phyloP scores from a whole-genome alignment of 73 alveolate genomes.

The Paramecium caudatum region DNA sequence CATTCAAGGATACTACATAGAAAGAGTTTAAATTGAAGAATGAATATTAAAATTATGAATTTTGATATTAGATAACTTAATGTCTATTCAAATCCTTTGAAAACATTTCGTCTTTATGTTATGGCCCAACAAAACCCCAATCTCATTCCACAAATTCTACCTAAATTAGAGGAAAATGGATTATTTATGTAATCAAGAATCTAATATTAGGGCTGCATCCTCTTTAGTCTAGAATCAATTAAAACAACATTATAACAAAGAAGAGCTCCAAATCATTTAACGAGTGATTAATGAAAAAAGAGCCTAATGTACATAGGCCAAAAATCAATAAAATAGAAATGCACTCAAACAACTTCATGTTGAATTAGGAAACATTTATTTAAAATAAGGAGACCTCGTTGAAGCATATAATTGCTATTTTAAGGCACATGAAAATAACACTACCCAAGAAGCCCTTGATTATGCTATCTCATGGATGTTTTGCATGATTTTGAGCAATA shows the following conservation, averaged over 20 bases:
- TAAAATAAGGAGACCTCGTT: conserved; percentile 11
- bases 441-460: not conserved
- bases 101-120: not conserved
- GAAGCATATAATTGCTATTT: conserved; percentile 32
- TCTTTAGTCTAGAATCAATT: not conserved
- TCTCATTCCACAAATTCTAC: not conserved
- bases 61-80: not conserved
- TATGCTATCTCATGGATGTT: conserved; percentile 34
- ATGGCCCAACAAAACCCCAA: not conserved
- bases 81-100: not conserved
- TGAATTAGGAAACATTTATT: conserved; percentile 37
- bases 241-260: not conserved
- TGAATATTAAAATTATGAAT: not conserved
- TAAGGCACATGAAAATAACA: conserved; percentile 48
- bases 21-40: conserved; percentile 24
- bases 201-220: conserved; percentile 7
- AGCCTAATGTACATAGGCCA: not conserved
- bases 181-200: not conserved
- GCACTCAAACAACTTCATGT: not conserved
- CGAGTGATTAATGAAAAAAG: not conserved
- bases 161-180: conserved; percentile 20
- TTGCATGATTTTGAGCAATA: conserved; percentile 14
- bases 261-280: not conserved
- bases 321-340: conserved; percentile 44
- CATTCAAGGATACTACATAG: conserved; percentile 48